Conservation (phyloP, 129 eudicot species). For the Glebionis coronaria region DNA sequence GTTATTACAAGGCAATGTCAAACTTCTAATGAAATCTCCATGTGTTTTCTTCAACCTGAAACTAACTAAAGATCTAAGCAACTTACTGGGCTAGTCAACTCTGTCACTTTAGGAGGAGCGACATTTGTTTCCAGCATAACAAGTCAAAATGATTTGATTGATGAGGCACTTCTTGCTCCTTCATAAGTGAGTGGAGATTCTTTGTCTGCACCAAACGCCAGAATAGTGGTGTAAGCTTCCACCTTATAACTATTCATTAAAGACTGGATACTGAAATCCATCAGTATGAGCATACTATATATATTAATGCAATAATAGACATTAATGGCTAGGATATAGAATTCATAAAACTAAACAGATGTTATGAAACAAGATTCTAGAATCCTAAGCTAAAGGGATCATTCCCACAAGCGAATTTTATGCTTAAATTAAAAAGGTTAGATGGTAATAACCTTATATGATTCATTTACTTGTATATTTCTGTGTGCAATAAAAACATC, state of each 20-base stretch:
- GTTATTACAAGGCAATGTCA: not conserved
- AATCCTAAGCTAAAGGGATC: too few relatives aligned
- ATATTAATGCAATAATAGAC: not conserved
- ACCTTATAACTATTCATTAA: conserved; percentile 87
- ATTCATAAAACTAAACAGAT: not conserved
- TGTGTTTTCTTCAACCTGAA: not conserved
- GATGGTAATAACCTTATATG: too few relatives aligned
- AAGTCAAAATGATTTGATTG: conserved; percentile 79
- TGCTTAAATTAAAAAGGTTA: too few relatives aligned
- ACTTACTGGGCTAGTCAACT: conserved; percentile 71
- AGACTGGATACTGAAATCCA: conserved; percentile 51
- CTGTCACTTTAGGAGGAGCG: conserved; percentile 84
- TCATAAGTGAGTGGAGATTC: conserved; percentile 24
- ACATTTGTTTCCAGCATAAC: conserved; percentile 81
- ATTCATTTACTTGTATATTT: too few relatives aligned
- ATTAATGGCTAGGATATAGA: not conserved
- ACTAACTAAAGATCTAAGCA: not conserved
- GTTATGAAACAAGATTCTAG: too few relatives aligned
- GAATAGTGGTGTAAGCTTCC: conserved; percentile 87
- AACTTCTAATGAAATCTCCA: not conserved
- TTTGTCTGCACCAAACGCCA: conserved; percentile 96
- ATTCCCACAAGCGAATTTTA: too few relatives aligned
- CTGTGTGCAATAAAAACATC: too few relatives aligned
- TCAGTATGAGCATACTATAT: conserved; percentile 25
- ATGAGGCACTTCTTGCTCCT: conserved; percentile 88